Conservation (phyloP, 495 filamentous ascomycete species). For the Neurospora sp. region DNA sequence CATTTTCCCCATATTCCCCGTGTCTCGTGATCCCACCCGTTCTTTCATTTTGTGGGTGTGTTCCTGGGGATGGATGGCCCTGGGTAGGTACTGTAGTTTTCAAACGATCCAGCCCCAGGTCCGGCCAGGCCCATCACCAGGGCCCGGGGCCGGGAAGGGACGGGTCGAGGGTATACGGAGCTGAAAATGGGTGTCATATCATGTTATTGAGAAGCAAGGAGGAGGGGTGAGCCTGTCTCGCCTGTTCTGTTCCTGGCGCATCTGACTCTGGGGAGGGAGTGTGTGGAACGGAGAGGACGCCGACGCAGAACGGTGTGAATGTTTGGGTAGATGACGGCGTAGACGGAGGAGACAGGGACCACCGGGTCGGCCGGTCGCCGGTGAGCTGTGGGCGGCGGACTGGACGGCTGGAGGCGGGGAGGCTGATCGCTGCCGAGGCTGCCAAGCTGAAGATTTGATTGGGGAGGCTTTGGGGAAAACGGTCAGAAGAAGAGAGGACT, state of each 20-base stretch:
- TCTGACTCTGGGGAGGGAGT: not conserved
- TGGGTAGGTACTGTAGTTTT: not conserved
- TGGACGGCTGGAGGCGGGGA: not conserved
- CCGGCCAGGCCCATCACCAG: not conserved
- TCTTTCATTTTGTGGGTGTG: not conserved
- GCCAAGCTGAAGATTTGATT: not conserved
- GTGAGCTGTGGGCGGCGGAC: not conserved
- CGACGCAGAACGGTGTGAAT: not conserved
- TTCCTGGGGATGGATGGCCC: not conserved
- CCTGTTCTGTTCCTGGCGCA: not conserved
- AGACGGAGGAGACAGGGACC: not conserved
- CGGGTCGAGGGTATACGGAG: not conserved
- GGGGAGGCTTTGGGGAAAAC: not conserved
- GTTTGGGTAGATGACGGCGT: not conserved
- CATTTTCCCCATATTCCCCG: not conserved
- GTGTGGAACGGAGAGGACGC: not conserved
- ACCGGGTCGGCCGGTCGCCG: not conserved
- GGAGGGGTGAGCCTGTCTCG: not conserved
- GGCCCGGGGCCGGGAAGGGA: not conserved
- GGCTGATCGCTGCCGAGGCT: not conserved
- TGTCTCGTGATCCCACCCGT: not conserved
- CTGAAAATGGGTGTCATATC: not conserved
- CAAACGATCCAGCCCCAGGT: not conserved
- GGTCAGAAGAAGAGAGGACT: not conserved
- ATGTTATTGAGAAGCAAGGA: not conserved